Percentiles rank a stretch among this genome's conserved stretches.
These are phyloP conservation scores for Xylaria curta DNA, from an alignment of 495 filamentous ascomycete species.

Conservation along the genomic window DNA sequence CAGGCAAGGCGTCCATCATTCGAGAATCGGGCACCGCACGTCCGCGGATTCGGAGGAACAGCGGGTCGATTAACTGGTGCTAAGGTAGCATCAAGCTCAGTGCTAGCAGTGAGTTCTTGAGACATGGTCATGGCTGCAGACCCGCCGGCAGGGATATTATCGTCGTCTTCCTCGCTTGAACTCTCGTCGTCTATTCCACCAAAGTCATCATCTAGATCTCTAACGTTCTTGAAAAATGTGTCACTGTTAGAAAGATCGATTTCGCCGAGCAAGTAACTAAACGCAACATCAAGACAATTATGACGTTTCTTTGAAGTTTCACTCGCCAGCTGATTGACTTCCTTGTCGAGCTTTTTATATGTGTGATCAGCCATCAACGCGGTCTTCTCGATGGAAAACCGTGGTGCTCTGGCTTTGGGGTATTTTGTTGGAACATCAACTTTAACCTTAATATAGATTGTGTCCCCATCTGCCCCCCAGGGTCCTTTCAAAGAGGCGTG, in stretches of 20 bases:
- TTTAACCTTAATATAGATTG: conserved; percentile 77
- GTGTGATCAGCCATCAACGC: conserved; percentile 75
- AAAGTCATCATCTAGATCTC: conserved; percentile 67
- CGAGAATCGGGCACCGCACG: conserved; percentile 79
- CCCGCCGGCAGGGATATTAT: conserved; percentile 58
- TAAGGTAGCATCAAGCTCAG: conserved; percentile 58
- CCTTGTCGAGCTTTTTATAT: conserved; percentile 65
- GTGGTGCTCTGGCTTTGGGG: conserved; percentile 69
- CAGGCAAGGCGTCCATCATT: conserved; percentile 80
- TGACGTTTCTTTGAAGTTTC: conserved; percentile 70
- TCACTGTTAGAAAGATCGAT: conserved; percentile 76
- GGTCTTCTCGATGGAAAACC: conserved; percentile 77
- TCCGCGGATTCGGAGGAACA: conserved; percentile 76
- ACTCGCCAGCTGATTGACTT: conserved; percentile 73
- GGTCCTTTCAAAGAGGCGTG: conserved; percentile 84
- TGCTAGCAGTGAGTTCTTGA: conserved; percentile 59
- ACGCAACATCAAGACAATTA: conserved; percentile 81
- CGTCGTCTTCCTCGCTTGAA: conserved; percentile 88
- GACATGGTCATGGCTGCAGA: conserved; percentile 59
- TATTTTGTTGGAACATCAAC: conserved; percentile 82
- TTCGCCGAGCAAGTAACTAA: conserved; percentile 86
- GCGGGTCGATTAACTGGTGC: conserved; percentile 70
- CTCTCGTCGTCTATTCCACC: conserved; percentile 65
- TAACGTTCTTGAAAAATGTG: conserved; percentile 68
- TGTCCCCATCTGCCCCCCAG: conserved; percentile 75